Evolutionary conservation across 1,284 basidiomycete species (phyloP), one percentile per base, ranked within the genome.

Genomic region (Microbotryum saponariae): DNA sequence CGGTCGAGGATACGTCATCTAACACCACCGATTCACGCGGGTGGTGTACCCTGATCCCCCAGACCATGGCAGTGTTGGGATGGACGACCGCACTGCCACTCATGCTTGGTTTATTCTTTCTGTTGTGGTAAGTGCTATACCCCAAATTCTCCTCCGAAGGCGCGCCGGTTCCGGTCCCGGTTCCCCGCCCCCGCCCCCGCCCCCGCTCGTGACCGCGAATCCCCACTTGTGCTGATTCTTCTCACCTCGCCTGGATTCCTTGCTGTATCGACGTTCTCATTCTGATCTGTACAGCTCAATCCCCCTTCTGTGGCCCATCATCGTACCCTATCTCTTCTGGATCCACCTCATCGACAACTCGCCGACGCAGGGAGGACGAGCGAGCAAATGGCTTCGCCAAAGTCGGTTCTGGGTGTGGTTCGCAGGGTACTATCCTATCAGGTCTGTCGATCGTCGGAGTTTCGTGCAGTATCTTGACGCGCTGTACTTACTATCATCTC

Each of bases 351-450:
- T 90, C 63, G 93, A 97, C 76, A 77, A 79, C 29, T 86, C 87
- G 56, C 88, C 89, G 0, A 85, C 88, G 63, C 75, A 80, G 33
- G 91, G 93, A 14, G 91, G 89, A 1, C 79, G 91, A 23, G 79
- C 85, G 31, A 86, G 82, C 70, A 78, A 80, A n/a, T 91, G 87
- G 87, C 83, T 90, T 58, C 82, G 92, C 46, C 81, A 81, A 21
- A 74, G 81, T 62, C 76, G 79, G 51, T 81, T 90, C 66, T 97
- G 90, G 88, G 83, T 80, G 62, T 80, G 90, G 73, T 91, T 91
- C 78, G 86, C 88, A 56, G 88, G 91, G 56, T 96, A 96, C 76
- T 97, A 93, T 72, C 93, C 93, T 71, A 85, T 88, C 61, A 86
- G 85, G 87, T 89, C 76, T 74, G 87, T 86, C 21, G 10, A 12